Percentiles rank a stretch among this genome's conserved stretches.
Conservation (phyloP, 768 basidiomycete genomes). For the Mycena pura region DNA sequence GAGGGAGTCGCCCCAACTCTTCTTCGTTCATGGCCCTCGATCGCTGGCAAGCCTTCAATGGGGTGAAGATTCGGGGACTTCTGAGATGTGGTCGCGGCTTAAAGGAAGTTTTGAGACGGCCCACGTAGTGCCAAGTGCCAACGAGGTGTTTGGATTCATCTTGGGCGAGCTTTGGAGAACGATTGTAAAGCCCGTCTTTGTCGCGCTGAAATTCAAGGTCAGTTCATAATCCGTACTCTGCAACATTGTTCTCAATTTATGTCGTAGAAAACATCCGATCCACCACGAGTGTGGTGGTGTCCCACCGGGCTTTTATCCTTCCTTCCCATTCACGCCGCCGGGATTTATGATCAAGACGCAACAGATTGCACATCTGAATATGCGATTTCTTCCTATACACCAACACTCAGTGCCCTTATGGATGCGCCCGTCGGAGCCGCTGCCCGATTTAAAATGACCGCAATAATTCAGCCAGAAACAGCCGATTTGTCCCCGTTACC, state of each 20-base stretch:
- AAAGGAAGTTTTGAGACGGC: no score
- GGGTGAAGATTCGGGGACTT: not conserved
- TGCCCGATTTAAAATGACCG: constrained; percentile 5
- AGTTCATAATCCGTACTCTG: not conserved
- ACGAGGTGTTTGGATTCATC: not conserved
- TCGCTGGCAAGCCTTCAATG: no score
- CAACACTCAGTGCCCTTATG: constrained; percentile 17
- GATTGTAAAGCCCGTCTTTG: not conserved
- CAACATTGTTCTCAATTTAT: not conserved
- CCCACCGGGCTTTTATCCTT: not conserved
- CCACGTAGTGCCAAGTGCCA: not conserved
- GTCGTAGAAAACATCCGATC: not conserved
- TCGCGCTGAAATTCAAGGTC: not conserved
- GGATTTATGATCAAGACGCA: constrained; percentile 1
- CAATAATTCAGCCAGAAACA: not conserved
- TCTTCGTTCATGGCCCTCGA: no score
- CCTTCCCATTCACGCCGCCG: constrained; percentile 25
- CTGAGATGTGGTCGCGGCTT: not conserved
- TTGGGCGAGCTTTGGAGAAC: not conserved
- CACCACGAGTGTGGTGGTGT: not conserved
- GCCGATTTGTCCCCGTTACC: not conserved
- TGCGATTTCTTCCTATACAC: constrained; percentile 26
- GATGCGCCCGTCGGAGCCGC: not conserved
- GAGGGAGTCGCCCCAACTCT: no score
- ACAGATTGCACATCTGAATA: constrained; percentile 8